A percentile compares a stretch with the other conserved stretches of the same genome.
phyloP scores from a whole-genome alignment of 2,329 filamentous ascomycete genomes.

The Verticillium klebahnii region DNA sequence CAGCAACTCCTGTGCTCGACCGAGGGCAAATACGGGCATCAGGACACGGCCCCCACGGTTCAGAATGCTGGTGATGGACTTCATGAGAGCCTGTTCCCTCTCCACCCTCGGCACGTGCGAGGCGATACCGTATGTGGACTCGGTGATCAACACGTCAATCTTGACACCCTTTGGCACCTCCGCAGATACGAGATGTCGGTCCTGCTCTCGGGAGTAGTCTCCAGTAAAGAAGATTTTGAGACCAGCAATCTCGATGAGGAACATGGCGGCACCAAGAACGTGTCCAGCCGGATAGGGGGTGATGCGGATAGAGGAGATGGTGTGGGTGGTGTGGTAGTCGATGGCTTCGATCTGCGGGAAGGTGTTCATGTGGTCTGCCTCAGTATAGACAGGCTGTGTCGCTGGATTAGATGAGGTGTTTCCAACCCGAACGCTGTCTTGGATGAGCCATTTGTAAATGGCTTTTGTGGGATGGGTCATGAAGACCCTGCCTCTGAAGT shows the following conservation, averaged over 20 bases:
- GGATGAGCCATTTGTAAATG: slow-evolving; percentile 99
- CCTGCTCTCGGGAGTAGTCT: slow-evolving; percentile 93
- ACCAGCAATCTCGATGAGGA: slow-evolving; percentile 92
- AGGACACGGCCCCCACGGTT: slow-evolving; percentile 89
- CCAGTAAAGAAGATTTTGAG: slow-evolving; percentile 97
- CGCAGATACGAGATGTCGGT: slow-evolving; percentile 91
- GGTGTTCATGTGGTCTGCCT: slow-evolving; percentile 90
- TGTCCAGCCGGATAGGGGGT: slow-evolving; percentile 96
- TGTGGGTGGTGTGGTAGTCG: slow-evolving; percentile 97
- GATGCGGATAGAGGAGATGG: slow-evolving; percentile 91
- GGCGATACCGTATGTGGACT: slow-evolving; percentile 94
- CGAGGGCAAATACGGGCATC: slow-evolving; percentile 93
- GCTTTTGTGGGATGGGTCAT: slow-evolving; percentile 99
- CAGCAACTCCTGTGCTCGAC: slow-evolving; percentile 87
- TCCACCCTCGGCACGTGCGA: slow-evolving; percentile 88
- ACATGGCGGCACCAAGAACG: slow-evolving; percentile 98
- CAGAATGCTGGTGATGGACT: slow-evolving; percentile 84
- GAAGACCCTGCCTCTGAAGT: slow-evolving; percentile 93
- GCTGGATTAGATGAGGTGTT: slow-evolving; percentile 60
- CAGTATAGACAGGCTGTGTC: slow-evolving; percentile 82
- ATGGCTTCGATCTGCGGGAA: slow-evolving; percentile 95
- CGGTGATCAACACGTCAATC: slow-evolving; percentile 93
- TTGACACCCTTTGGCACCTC: slow-evolving; percentile 85
- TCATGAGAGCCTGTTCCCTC: slow-evolving; percentile 90
- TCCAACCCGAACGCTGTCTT: slow-evolving; percentile 90